These are phyloP conservation scores for Fomitopsis schrenkii DNA, from an alignment of 1,284 basidiomycete species.

Conservation along the genomic window DNA sequence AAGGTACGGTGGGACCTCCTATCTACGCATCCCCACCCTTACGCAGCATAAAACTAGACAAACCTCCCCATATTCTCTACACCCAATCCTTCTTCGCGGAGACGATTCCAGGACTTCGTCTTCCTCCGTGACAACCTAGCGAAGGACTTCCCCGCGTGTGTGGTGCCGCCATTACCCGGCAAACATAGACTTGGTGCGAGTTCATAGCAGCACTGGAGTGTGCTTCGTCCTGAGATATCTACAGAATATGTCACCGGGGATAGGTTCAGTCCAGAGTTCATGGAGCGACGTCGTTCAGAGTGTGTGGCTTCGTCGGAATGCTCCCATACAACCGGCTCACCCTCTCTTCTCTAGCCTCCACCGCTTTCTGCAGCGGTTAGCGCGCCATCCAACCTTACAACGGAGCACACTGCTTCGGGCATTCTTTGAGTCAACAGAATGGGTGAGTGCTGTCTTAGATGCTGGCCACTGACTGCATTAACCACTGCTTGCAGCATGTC, in stretches of 20 bases:
- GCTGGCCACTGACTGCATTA: constrained; percentile 1
- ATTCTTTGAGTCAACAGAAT: constrained; percentile 97
- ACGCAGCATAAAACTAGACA: constrained; percentile 46
- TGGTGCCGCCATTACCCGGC: constrained; percentile 93
- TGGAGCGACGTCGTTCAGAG: constrained; percentile 90
- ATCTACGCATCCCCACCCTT: neutral
- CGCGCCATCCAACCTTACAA: constrained; percentile 93
- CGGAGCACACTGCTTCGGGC: constrained; percentile 84
- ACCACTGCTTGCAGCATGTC: constrained; percentile 63
- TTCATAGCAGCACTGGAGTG: constrained; percentile 24
- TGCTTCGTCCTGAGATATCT: neutral
- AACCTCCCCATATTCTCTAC: constrained; percentile 79
- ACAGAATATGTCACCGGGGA: constrained; percentile 97
- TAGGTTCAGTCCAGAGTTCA: constrained; percentile 94
- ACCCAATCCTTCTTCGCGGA: constrained; percentile 67
- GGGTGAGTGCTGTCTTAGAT: constrained; percentile 54
- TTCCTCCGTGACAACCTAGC: constrained; percentile 89
- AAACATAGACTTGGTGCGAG: constrained; percentile 86
- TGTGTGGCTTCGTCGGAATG: constrained; percentile 35
- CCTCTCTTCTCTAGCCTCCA: constrained; percentile 60
- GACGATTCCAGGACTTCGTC: constrained; percentile 96
- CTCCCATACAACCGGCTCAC: neutral
- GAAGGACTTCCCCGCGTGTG: constrained; percentile 93
- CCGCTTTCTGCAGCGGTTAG: constrained; percentile 87
- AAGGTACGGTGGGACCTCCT: constrained; percentile 48